These are phyloP conservation scores for Fragaria iinumae DNA, from an alignment of 306 rosid genomes.

Conservation along the genomic window DNA sequence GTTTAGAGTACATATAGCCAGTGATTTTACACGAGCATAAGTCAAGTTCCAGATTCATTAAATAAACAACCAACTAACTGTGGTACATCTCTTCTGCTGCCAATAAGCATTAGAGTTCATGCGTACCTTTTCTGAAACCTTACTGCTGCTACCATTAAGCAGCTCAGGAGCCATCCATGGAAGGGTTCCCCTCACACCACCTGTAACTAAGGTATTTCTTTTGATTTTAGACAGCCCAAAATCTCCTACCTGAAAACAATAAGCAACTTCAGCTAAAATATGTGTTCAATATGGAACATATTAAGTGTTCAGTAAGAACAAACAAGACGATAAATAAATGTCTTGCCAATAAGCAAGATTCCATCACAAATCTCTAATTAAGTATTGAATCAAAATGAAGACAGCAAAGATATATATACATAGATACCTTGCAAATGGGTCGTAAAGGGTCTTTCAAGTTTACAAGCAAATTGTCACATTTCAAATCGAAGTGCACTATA, in stretches of 20 bases:
- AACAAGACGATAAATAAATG: not conserved
- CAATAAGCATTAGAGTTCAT: not conserved
- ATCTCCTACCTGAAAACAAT: conserved; percentile 69
- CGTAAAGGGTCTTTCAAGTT: conserved; percentile 77
- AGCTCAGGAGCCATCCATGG: conserved; percentile 98
- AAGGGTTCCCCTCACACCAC: conserved; percentile 84
- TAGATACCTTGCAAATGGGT: conserved; percentile 88
- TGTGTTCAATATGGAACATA: conserved; percentile 3
- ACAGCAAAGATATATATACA: not conserved
- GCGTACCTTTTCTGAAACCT: conserved; percentile 85
- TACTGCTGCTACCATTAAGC: conserved; percentile 84
- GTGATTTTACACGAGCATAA: not conserved
- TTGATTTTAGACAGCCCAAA: conserved; percentile 92
- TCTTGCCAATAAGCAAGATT: not conserved
- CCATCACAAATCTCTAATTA: not conserved
- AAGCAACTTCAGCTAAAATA: conserved; percentile 2
- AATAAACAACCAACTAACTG: not conserved
- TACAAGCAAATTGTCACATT: conserved; percentile 90
- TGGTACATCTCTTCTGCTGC: not conserved
- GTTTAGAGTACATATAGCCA: not conserved
- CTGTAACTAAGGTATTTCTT: conserved; percentile 80
- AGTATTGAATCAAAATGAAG: not conserved
- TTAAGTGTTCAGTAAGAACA: not conserved
- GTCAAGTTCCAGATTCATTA: not conserved
- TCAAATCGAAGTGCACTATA: conserved; percentile 87